Evolutionary conservation across 164 flowering plant species (phyloP), one percentile per base, ranked within the genome.

Genomic region (Magnolia kwangsiensis): DNA sequence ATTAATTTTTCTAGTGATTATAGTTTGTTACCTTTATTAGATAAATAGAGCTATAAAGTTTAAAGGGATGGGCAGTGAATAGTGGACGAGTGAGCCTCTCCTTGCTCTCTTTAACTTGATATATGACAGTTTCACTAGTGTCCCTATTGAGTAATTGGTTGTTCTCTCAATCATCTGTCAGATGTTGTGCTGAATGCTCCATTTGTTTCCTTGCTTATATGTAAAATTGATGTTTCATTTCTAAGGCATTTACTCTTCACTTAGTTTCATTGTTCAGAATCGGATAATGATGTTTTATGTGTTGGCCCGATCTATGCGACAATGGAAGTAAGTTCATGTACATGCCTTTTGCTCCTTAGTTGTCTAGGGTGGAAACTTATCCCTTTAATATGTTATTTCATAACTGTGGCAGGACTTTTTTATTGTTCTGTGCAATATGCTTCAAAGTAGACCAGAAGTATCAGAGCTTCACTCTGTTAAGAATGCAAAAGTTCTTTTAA

Each of bases 281-380:
- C 93, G 10, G 93, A 88, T 69, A 83, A 88, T 72, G 90, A 88
- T 84, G 91, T 89, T 67, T 78, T 90, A 69, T 90, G 91, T 80
- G 82, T 90, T 74, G 90, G 86, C 4, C 93, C 93, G 61, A 75
- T 23, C 73, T 88, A 85, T 83, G 88, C 90, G 11, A 83, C 84
- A 31, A 80, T 87, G 79, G 77, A 75, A 2, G 91, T 90, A 78
- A 83, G 90, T 73, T 74, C 21, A 10, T 51, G 16, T 9, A 24
- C 18, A 16, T 67, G 59, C 59, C 59, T 10, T 51, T 70, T 76
- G 3, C 23, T 20, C 50, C 24, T 18, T 31, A 1, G n/a, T 59
- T 59, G 7, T 59, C 27, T 23, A 37, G 7, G 8, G 27, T 3
- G 45, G 50, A 73, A 23, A 24, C 51, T 71, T 55, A n/a, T 19